Base-by-base conservation (phyloP, 2,329 filamentous ascomycete species). In the Pseudogymnoascus sp. region DNA sequence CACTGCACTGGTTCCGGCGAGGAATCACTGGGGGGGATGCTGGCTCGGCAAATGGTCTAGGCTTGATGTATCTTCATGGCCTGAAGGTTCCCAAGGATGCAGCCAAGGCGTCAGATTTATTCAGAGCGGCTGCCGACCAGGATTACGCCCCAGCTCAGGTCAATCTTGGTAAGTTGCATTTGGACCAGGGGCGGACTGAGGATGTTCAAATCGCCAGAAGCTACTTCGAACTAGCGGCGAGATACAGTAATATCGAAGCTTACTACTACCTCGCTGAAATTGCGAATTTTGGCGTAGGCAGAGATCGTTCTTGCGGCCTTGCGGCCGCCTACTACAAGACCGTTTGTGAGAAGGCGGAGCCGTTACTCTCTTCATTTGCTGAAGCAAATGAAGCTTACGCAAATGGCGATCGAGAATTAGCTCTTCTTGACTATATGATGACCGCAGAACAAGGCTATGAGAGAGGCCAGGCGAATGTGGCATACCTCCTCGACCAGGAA, bases 371-470 rank as follows among this genome's bases (percentile, higher is more conserved):
- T 0, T 82, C 84, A 0, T 83, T 89, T 66, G 74, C 74, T 3
- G 86, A 89, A 71, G 83, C 86, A 0, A 88, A 88, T 65, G 74
- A 77, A 39, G 85, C 85, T 0, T 88, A 84, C 67, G 80, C 83
- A 57, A 75, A 78, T 37, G 84, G 84, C 9, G 81, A 89, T 66
- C 76, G 79, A 15, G 84, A 88, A 64, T 76, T 79, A 3, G 86
- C 86, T 9, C 74, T 89, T 28, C 75, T 89, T 34, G 76, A 79
- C 18, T 84, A 84, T 61, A 83, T 89, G 76, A 85, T 88, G 80
- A 86, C 86, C 2, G 86, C 86, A 1, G 86, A 90, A 67, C 86
- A 89, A 73, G 86, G 86, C 7, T 88, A 85, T 63, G 86, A 90
- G 68, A 78, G 76, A 60, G 85, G 79, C 0, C 86, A 90, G 71